phyloP scores from a whole-genome alignment of 306 rosid genomes.

The Citrullus amarus region DNA sequence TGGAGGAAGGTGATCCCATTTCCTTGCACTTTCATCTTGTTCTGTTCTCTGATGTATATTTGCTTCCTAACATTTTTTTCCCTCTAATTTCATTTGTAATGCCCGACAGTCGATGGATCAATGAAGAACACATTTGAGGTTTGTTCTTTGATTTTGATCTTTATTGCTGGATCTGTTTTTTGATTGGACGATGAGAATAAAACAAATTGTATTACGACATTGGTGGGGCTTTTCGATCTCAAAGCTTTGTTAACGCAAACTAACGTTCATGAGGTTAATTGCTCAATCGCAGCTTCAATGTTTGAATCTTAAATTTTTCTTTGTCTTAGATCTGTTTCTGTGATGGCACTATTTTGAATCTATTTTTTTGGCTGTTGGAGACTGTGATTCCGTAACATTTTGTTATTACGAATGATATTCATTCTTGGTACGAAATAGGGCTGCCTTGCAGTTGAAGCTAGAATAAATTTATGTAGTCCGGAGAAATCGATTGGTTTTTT shows the following conservation, averaged over 20 bases:
- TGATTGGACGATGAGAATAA: background rate
- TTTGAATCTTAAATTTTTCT: background rate
- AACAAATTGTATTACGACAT: background rate
- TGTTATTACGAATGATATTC: background rate
- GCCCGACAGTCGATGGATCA: constrained; percentile 51
- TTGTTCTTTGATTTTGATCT: background rate
- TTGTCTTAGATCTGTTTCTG: constrained; percentile 5
- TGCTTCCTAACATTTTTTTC: constrained; percentile 1
- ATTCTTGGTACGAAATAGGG: background rate
- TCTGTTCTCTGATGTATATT: constrained; percentile 20
- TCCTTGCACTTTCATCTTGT: constrained; percentile 6
- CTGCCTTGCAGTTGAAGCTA: constrained; percentile 8
- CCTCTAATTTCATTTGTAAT: background rate
- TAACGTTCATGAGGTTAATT: background rate
- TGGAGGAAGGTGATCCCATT: constrained; percentile 49
- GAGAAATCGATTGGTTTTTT: background rate
- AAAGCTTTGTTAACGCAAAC: background rate
- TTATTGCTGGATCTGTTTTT: constrained; percentile 16
- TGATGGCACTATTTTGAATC: background rate
- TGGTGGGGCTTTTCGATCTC: background rate
- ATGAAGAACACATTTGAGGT: constrained; percentile 70
- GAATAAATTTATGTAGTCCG: background rate
- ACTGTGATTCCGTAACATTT: background rate
- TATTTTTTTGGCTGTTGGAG: background rate
- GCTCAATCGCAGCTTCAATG: background rate